Conservation (phyloP, 768 basidiomycete species). For the Chalciporus sphaerocephalus region DNA sequence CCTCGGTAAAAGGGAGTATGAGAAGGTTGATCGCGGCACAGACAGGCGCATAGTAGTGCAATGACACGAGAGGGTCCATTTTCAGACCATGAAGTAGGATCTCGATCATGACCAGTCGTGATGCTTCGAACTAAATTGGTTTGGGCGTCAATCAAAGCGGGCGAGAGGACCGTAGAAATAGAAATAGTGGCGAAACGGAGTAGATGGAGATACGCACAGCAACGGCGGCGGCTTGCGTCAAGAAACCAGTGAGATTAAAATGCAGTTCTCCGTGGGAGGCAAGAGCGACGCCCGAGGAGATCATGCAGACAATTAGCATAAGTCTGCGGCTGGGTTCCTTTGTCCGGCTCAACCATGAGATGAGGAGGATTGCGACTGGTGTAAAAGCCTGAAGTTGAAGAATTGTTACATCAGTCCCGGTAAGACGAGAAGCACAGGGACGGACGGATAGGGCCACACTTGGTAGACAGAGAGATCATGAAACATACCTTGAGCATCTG, state of each 20-base stretch:
- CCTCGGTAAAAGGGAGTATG: constrained; percentile 89
- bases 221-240: constrained; percentile 84
- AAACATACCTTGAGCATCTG: constrained; percentile 85
- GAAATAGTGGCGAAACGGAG: not conserved
- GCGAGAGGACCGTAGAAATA: not conserved
- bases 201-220: constrained; percentile 38
- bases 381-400: constrained; percentile 66
- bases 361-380: constrained; percentile 85
- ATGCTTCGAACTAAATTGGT: constrained; percentile 73
- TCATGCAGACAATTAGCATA: constrained; percentile 81
- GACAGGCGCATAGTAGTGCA: constrained; percentile 96
- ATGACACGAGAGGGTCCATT: constrained; percentile 94
- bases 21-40: constrained; percentile 86
- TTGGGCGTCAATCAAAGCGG: not conserved
- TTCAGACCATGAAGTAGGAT: constrained; percentile 91
- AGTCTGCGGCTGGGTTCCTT: constrained; percentile 83
- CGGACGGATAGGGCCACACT: not conserved
- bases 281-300: constrained; percentile 84
- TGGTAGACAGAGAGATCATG: not conserved
- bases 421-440: not conserved
- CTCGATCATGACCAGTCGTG: constrained; percentile 94
- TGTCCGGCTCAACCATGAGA: constrained; percentile 87
- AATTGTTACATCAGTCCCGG: not conserved
- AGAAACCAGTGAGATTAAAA: constrained; percentile 84
- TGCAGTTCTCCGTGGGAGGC: constrained; percentile 85